Base-by-base conservation (phyloP, 176 grass and related monocot genomes). In the Lolium multiflorum region DNA sequence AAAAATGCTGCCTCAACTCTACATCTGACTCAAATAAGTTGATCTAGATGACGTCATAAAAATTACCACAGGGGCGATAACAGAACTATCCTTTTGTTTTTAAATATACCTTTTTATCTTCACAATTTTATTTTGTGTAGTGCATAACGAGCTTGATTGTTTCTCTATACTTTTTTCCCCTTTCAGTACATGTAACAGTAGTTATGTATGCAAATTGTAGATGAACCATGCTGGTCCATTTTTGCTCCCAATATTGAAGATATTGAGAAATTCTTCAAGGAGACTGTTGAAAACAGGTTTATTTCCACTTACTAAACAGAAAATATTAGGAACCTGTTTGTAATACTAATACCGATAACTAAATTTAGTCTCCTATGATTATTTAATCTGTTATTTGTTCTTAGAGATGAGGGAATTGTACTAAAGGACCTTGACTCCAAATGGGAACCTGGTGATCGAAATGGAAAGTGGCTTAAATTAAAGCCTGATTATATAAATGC, bases 401-500 rank as follows among this genome's bases (percentile, higher is more conserved):
- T 82, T 89, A 98, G 96, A 85, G 93, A 95, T 48, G 93, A 98
- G 70, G 96, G 96, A 63, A 96, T 98, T 86, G 82, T 96, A 85
- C 73, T 98, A 15, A 98, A 98, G 90, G 93, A 98, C 77, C 90
- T 98, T 82, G 88, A 89, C 60, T 94, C 96, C 60, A 98, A 94
- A 92, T 96, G 96, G 93, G 96, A 98, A 91, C 96, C 93, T 44
- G 78, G 92, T 81, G 96, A 98, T 59, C 88, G 93, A 59, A 96
- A 87, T 81, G 93, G 92, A 76, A 98, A 98, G 76, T 98, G 96
- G 93, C 82, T 98, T 76, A 98, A 98, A 88, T 73, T 98, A 81
- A 98, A 98, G 89, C 96, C 96, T 78, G 96, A 96, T 88, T 98
- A 94, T 86, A 91, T 98, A 89, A 86, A 96, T 28, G 88, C 92